Evolutionary conservation across 2,329 filamentous ascomycete genomes (phyloP), one percentile per base, ranked within the genome.

Genomic region (Orbilia javanica): DNA sequence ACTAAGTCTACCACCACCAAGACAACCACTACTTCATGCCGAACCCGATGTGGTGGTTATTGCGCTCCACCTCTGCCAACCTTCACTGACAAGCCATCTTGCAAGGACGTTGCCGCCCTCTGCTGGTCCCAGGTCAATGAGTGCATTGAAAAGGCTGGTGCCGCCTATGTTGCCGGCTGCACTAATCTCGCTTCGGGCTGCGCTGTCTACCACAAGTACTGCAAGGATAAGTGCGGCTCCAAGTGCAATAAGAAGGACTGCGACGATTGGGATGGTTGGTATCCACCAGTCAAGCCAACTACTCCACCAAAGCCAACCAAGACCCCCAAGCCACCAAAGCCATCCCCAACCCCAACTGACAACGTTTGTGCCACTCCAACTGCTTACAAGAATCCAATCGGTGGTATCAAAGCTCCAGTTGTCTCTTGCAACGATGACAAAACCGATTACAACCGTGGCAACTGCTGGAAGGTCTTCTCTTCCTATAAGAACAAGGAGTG

Each of bases 221-320:
- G 74, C 67, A 48, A 71, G 22, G 46, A 46, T 53, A 71, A 72
- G 62, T 78, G 74, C 29, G 62, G 67, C 8, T 63, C 7, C 8
- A 78, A 55, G 29, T 78, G 74, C 60, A 64, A 78, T 67, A 78
- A 78, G 67, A 55, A 68, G 10, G 74, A 78, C 36, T 78, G 74
- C 29, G 74, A 78, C 31, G 62, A 46, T 22, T 78, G 74, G 74
- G 31, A 78, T 31, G 74, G 74, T 25, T 42, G 60, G 11, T 78
- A 78, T 29, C 20, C 31, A 29, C 74, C 74, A 72, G 62, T 67
- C 39, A 67, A 67, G 62, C 67, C 62, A 22, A 65, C 74, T 34
- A 13, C 50, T 36, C 60, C 73, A 34, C 29, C 34, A 20, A 71
- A 63, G 62, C 74, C 74, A 36, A 78, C 74, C 7, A 66, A 67